Base-by-base conservation (phyloP, 2,329 filamentous ascomycete species). In the Beauveria caledonica region DNA sequence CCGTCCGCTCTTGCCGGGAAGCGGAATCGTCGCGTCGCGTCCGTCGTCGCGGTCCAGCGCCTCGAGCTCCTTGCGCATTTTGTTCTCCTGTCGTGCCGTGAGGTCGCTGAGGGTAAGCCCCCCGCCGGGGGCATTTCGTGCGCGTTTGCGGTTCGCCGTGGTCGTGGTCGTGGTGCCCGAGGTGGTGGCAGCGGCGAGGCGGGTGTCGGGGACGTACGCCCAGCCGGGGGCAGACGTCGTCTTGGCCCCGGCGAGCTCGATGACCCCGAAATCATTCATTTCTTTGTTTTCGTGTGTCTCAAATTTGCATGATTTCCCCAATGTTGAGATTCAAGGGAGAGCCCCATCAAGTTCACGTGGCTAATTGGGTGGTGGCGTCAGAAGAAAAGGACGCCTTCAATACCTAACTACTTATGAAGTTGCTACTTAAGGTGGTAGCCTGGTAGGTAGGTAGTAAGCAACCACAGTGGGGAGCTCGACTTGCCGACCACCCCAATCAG, bases 201-300 rank as follows among this genome's bases (percentile, higher is more conserved):
- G 81, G 70, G 83, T 86, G 70, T 96, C 90, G 33, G 92, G 86
- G 1, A 97, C 90, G 71, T 96, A 96, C 13, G 91, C 91, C 88
- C 92, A 97, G 68, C 93, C 93, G 1, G 93, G 92, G 1, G 90
- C 89, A 49, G 82, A 78, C 49, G 84, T 83, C 17, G 85, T 86
- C 63, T 85, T 85, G 29, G 85, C 78, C 69, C 84, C 86, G 40
- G 90, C 89, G 61, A 97, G 78, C 67, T 96, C 88, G 74, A 95
- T 86, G 68, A 97, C 90, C 68, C 89, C 88, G 66, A 88, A 87
- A 68, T 86, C 85, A 70, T 85, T 82, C 81, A 85, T 86, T 5
- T 45, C 21, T 27, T 21, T 63, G 49, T 42, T n/a, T 25, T 62
- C 50, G 23, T 29, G 54, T 39, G 58, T 25, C 21, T 36, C 44